These are phyloP conservation scores for Cystofilobasidium ferigula DNA, from an alignment of 768 basidiomycete species.

Conservation along the genomic window DNA sequence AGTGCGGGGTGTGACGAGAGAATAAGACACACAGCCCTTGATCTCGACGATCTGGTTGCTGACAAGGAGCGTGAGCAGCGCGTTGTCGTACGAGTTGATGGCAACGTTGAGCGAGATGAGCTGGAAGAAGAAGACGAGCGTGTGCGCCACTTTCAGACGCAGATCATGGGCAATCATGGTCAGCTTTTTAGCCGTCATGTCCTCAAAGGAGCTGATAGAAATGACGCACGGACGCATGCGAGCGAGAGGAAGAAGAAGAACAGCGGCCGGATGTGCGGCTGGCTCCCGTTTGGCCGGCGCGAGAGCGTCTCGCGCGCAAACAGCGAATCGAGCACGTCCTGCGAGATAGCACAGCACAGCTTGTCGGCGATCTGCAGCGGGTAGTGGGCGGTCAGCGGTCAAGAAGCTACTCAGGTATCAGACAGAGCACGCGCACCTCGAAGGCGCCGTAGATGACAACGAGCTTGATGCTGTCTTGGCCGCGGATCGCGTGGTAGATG, in stretches of 20 bases:
- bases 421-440: conserved; percentile 53
- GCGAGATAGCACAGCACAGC: conserved; percentile 88
- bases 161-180: too few species aligned
- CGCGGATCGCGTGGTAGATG: conserved; percentile 94
- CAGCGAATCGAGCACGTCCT: conserved; percentile 90
- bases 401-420: neutral
- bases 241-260: conserved; percentile 72
- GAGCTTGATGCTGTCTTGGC: conserved; percentile 95
- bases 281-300: conserved; percentile 46
- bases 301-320: conserved; percentile 83
- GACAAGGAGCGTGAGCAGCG: conserved; percentile 80
- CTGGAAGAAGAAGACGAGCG: conserved; percentile 92
- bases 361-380: conserved; percentile 73
- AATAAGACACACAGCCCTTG: conserved; percentile 59
- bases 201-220: neutral
- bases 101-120: conserved; percentile 90
- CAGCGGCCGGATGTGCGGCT: conserved; percentile 58
- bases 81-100: conserved; percentile 94
- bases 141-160: conserved; percentile 75
- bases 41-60: conserved; percentile 99
- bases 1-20: neutral
- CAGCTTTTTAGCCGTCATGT: too few species aligned
- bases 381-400: neutral
- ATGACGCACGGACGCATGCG: conserved; percentile 61
- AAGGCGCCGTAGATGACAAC: conserved; percentile 98